A percentile compares a stretch with the other conserved stretches of the same genome.
Evolutionary conservation across 305 asterid genomes (phyloP).

Genomic region (Striga hermonthica): DNA sequence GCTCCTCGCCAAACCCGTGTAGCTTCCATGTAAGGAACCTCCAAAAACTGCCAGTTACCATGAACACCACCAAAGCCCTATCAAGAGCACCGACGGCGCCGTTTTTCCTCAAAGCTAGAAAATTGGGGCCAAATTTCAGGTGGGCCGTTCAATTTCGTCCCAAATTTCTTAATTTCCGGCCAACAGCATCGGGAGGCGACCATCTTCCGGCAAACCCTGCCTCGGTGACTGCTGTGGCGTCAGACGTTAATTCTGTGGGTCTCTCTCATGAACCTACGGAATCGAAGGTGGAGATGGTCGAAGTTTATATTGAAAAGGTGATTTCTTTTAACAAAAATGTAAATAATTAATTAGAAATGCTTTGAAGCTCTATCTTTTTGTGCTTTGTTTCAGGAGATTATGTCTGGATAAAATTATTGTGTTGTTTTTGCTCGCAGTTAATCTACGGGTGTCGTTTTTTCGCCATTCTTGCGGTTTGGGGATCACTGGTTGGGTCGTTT

Average conservation of each 20-base stretch:
- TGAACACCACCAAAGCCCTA: conserved; percentile 45
- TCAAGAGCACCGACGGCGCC: conserved; percentile 37
- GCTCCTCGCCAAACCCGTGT: too few species aligned
- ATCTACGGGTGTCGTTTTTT: conserved; percentile 79
- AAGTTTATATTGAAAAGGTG: conserved; percentile 68
- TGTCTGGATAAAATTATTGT: conserved; percentile 1
- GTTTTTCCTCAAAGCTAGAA: conserved; percentile 28
- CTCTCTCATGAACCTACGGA: conserved; percentile 24
- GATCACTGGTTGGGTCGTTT: conserved; percentile 75
- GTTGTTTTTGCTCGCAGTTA: conserved; percentile 41
- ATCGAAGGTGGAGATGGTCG: conserved; percentile 38
- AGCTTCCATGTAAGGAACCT: conserved; percentile 15
- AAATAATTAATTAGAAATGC: too few species aligned
- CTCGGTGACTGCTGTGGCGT: conserved; percentile 34
- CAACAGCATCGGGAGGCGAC: not conserved
- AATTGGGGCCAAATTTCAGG: conserved; percentile 14
- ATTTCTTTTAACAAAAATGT: too few species aligned
- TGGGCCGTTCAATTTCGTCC: conserved; percentile 37
- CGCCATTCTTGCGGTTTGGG: conserved; percentile 85
- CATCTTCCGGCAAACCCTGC: too few species aligned
- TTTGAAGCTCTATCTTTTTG: not conserved
- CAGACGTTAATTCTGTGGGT: conserved; percentile 35
- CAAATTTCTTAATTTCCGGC: conserved; percentile 22
- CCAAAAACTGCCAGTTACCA: conserved; percentile 26
- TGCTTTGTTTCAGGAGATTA: not conserved